A percentile compares a stretch with the other conserved stretches of the same genome.
Conservation (phyloP, 2,329 filamentous ascomycete genomes). For the Claviceps sp. region DNA sequence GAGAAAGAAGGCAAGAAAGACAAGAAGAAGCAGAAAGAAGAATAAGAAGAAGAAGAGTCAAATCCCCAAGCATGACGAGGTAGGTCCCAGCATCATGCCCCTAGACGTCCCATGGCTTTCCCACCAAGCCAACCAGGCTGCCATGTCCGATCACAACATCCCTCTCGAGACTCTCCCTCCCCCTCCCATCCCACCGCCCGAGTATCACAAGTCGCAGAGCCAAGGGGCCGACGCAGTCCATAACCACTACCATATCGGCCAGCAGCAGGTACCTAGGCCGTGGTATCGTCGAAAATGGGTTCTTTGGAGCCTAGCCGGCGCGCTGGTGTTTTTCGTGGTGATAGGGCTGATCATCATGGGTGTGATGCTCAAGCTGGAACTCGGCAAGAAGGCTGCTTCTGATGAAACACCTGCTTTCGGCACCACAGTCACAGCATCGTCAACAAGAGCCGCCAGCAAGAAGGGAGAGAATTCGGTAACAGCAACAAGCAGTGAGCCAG, state of each 20-base stretch:
- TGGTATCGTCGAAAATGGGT: conserved; percentile 9
- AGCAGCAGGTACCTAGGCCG: neutral
- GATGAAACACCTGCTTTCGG: neutral
- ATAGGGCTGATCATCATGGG: conserved; percentile 5
- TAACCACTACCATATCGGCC: conserved; percentile 9
- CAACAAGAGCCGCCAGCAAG: neutral
- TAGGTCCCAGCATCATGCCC: neutral
- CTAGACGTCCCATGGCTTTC: neutral
- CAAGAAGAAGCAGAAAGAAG: neutral
- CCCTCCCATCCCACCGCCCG: neutral
- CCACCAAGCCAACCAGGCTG: neutral
- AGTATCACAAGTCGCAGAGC: conserved; percentile 1
- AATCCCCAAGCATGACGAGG: neutral
- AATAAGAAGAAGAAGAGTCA: neutral
- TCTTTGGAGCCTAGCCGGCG: conserved; percentile 4
- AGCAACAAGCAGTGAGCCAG: neutral
- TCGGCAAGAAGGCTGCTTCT: conserved; percentile 1
- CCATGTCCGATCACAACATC: neutral
- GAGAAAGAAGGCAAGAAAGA: neutral
- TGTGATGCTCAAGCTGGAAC: conserved; percentile 8
- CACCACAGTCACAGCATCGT: neutral
- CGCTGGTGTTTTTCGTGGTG: conserved; percentile 4
- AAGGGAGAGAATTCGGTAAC: neutral
- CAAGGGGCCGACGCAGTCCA: conserved; percentile 4
- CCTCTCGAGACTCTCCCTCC: neutral